Evolutionary conservation across 192 early-diverging fungal genomes (phyloP).

Genomic region (Coemansia sp.): DNA sequence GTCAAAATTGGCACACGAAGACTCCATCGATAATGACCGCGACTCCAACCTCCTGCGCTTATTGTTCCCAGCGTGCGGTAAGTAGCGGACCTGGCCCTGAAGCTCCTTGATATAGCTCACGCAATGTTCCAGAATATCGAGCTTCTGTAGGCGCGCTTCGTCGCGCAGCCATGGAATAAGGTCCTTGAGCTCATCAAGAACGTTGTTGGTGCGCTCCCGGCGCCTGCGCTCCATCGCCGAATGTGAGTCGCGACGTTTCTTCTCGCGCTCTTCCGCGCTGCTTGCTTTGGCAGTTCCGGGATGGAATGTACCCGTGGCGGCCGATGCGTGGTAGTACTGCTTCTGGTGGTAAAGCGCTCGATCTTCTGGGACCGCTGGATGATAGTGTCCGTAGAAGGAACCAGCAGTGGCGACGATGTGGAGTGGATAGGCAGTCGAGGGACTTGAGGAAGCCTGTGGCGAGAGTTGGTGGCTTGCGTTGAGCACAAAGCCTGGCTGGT

Average conservation of each 20-base stretch:
- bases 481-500: not conserved
- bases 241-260: conserved; percentile 77
- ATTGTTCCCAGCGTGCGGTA: not conserved
- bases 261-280: conserved; percentile 58
- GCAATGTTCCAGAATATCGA: conserved; percentile 40
- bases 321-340: not conserved
- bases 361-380: not conserved
- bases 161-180: conserved; percentile 60
- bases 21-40: not conserved
- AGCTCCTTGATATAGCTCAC: conserved; percentile 41
- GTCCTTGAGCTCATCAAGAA: conserved; percentile 71
- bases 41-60: not conserved
- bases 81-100: not conserved
- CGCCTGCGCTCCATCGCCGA: conserved; percentile 82
- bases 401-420: not conserved
- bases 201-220: conserved; percentile 83
- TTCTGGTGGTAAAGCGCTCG: not conserved
- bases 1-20: no score
- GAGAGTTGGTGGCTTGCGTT: not conserved
- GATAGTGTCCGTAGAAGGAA: not conserved
- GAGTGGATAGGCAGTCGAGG: not conserved
- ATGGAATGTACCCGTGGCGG: not conserved
- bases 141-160: conserved; percentile 36
- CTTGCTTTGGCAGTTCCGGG: not conserved
- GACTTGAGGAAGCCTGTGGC: not conserved